phyloP scores from a whole-genome alignment of 805 yeast genomes.

The Lipomyces kockii region DNA sequence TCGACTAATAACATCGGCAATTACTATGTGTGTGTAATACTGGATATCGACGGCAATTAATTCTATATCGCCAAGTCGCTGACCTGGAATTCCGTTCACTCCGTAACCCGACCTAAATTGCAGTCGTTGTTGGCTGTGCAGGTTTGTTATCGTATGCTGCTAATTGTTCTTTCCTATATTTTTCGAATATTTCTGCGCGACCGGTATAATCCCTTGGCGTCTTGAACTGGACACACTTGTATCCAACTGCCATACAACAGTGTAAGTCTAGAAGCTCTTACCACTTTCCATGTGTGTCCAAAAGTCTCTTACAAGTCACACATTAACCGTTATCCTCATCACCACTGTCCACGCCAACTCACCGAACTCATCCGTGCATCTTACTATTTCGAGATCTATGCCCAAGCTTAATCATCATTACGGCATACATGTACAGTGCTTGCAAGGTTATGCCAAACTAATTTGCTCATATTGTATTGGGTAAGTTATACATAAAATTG shows the following conservation, averaged over 20 bases:
- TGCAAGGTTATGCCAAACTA: conserved; percentile 9
- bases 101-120: neutral
- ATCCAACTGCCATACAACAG: too few relatives aligned
- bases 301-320: too few relatives aligned
- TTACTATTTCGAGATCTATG: neutral
- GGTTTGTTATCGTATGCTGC: neutral
- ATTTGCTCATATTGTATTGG: conserved; percentile 25
- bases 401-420: neutral
- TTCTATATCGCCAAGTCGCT: neutral
- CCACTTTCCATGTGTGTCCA: too few relatives aligned
- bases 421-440: neutral
- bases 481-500: too few relatives aligned
- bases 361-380: neutral
- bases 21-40: neutral
- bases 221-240: too few relatives aligned
- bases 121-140: neutral
- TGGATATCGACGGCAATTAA: neutral
- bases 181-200: neutral
- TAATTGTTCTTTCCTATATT: neutral
- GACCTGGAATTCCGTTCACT: neutral
- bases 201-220: neutral
- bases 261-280: too few relatives aligned
- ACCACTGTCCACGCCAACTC: too few relatives aligned
- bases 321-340: too few relatives aligned
- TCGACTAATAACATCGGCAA: conserved; percentile 75